phyloP scores from a whole-genome alignment of 768 basidiomycete species.

The Tubosaeta brunneosetosa region DNA sequence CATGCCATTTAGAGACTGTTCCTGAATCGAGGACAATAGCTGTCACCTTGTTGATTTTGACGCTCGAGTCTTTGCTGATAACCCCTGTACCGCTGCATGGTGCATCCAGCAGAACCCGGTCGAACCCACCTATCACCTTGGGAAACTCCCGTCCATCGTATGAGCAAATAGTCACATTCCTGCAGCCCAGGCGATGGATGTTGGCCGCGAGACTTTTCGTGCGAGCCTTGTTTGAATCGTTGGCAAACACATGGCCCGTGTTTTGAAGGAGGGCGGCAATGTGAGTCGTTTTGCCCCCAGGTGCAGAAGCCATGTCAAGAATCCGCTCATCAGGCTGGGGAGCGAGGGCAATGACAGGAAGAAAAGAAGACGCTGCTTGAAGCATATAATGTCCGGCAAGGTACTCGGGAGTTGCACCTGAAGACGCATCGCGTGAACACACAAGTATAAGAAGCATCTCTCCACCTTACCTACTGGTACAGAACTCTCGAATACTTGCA shows the following conservation, averaged over 20 bases:
- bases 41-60: conserved; percentile 94
- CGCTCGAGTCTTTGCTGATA: conserved; percentile 95
- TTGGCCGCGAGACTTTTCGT: conserved; percentile 97
- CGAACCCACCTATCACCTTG: conserved; percentile 98
- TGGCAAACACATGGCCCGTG: conserved; percentile 96
- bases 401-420: conserved; percentile 96
- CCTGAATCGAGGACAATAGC: neutral
- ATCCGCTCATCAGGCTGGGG: conserved; percentile 93
- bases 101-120: conserved; percentile 93
- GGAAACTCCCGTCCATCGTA: conserved; percentile 98
- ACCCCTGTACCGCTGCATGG: conserved; percentile 98
- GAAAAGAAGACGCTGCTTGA: conserved; percentile 96
- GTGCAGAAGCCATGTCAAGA: conserved; percentile 97
- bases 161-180: conserved; percentile 95
- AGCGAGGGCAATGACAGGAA: conserved; percentile 94
- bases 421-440: neutral
- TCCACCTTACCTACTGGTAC: conserved; percentile 76
- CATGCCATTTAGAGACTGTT: conserved; percentile 2
- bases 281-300: conserved; percentile 97
- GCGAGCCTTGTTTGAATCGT: conserved; percentile 90
- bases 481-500: conserved; percentile 96
- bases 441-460: neutral
- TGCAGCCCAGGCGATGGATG: conserved; percentile 94
- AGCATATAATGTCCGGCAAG: conserved; percentile 99
- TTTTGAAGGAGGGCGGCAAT: conserved; percentile 96